Evolutionary conservation across 371 early-diverging fungal species (phyloP).

Genomic region (Chytridiales sp.): DNA sequence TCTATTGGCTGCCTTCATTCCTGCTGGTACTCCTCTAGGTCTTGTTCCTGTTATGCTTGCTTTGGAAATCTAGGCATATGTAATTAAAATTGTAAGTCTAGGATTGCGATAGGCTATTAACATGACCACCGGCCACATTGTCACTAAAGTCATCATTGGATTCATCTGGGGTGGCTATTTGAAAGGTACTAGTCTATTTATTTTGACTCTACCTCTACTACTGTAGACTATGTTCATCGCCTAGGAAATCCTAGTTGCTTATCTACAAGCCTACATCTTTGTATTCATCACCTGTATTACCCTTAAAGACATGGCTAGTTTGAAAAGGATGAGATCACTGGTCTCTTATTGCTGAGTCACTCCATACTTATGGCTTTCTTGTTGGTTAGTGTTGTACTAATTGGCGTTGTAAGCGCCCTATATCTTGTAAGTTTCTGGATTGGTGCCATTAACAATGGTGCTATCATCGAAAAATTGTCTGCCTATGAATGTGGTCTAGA

Average conservation of each 20-base stretch:
- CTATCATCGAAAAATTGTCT: constrained; percentile 48
- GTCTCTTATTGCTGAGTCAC: not conserved
- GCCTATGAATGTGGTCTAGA: constrained; percentile 45
- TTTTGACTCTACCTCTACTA: constrained; percentile 33
- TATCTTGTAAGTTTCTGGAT: constrained; percentile 31
- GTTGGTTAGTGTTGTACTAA: constrained; percentile 6
- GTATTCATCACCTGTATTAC: constrained; percentile 38
- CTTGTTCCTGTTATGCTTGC: constrained; percentile 57
- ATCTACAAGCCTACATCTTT: constrained; percentile 38
- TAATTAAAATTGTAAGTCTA: constrained; percentile 63
- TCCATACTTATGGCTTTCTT: constrained; percentile 7
- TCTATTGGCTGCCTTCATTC: constrained; percentile 61
- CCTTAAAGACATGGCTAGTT: constrained; percentile 29
- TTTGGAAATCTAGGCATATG: constrained; percentile 62
- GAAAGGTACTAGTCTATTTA: constrained; percentile 29
- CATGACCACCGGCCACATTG: constrained; percentile 47
- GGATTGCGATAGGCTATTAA: constrained; percentile 63
- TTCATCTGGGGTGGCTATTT: constrained; percentile 32
- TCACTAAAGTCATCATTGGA: constrained; percentile 36
- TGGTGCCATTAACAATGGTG: constrained; percentile 19
- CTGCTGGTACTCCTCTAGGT: constrained; percentile 63
- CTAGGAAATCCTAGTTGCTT: constrained; percentile 32
- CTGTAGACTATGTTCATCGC: constrained; percentile 30
- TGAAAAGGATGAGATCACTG: too few species aligned
- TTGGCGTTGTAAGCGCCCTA: constrained; percentile 1